Percentiles rank a stretch among this genome's conserved stretches.
These are phyloP conservation scores for Sarcocystis neurona DNA, from an alignment of 169 alveolate genomes.

Conservation along the genomic window DNA sequence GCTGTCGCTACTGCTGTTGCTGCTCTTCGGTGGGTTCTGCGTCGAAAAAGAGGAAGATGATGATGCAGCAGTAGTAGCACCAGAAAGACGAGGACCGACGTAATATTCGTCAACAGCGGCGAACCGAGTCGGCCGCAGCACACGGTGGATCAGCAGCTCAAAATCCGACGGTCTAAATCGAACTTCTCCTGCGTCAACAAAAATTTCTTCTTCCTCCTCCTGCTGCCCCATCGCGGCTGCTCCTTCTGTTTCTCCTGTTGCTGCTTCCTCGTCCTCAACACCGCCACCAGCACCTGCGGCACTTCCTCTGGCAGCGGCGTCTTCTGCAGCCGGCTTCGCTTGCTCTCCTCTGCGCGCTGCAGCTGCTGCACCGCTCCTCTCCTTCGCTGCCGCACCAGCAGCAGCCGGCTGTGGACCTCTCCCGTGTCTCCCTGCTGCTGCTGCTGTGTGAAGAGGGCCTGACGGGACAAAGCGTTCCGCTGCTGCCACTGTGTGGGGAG, in stretches of 20 bases:
- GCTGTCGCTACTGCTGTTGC: no score
- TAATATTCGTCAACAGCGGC: no score
- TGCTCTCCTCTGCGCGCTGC: background rate
- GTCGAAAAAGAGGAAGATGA: background rate
- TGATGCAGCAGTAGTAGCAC: constrained; percentile 21
- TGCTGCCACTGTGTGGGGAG: background rate
- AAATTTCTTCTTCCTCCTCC: no score
- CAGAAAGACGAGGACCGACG: background rate
- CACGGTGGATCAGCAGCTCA: background rate
- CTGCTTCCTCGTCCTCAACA: no score
- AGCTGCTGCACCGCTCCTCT: background rate
- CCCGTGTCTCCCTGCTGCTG: background rate
- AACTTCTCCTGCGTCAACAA: no score
- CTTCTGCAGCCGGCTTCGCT: no score
- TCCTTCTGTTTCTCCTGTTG: no score
- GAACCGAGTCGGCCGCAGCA: constrained; percentile 8
- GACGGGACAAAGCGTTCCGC: background rate
- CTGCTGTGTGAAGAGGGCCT: background rate
- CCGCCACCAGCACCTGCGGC: no score
- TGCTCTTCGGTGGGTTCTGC: no score
- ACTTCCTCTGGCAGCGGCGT: no score
- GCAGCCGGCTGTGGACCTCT: background rate
- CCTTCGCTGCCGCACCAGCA: background rate
- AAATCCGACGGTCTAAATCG: background rate
- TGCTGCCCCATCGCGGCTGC: no score